phyloP scores from a whole-genome alignment of 2,329 filamentous ascomycete species.

The Seiridium unicorne region DNA sequence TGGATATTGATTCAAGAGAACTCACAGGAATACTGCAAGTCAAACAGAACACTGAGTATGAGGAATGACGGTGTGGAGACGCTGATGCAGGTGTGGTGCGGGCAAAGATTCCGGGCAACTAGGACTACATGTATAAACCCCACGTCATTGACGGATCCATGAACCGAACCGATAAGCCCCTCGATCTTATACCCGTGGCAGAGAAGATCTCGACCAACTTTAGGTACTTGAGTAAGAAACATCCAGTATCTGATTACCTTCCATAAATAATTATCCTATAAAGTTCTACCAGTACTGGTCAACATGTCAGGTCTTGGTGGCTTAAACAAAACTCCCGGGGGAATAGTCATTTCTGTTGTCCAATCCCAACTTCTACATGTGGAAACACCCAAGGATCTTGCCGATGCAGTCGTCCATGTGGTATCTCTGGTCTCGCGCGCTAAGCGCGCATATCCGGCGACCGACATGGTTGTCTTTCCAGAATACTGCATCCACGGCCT shows the following conservation, averaged over 20 bases:
- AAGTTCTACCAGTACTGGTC: too few relatives aligned
- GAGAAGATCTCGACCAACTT: too few relatives aligned
- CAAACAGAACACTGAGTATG: too few relatives aligned
- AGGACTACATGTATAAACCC: neutral
- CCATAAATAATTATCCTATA: too few relatives aligned
- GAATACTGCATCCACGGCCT: conserved; percentile 27
- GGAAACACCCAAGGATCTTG: neutral
- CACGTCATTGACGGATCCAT: neutral
- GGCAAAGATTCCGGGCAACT: too few relatives aligned
- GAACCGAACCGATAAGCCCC: neutral
- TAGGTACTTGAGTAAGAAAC: too few relatives aligned
- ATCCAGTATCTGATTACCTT: too few relatives aligned
- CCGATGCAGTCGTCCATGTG: neutral
- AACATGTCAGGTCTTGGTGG: neutral
- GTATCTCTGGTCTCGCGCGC: neutral
- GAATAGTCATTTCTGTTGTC: neutral
- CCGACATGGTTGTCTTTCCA: conserved; percentile 24
- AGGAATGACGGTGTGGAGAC: too few relatives aligned
- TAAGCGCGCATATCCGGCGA: neutral
- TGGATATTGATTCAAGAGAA: too few relatives aligned
- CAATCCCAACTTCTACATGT: neutral
- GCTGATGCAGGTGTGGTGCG: too few relatives aligned
- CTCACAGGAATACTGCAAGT: too few relatives aligned
- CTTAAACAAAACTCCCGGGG: neutral
- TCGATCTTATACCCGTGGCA: neutral